A percentile compares a stretch with the other conserved stretches of the same genome.
Evolutionary conservation across 148 eudicot genomes (phyloP).

Genomic region (Selenicereus undatus): DNA sequence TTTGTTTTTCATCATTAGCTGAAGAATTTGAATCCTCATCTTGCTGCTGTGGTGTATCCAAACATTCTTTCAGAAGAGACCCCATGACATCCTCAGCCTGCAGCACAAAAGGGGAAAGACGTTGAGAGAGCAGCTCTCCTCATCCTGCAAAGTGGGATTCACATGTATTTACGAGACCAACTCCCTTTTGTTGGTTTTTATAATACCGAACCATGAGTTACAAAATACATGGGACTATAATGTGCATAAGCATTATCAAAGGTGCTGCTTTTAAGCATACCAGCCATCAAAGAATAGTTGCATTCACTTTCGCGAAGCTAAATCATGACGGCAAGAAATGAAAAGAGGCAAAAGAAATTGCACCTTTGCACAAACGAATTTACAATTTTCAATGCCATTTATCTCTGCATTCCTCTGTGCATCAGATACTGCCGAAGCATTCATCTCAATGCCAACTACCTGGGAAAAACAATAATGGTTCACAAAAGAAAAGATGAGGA

Average conservation of each 20-base stretch:
- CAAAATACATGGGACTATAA: background rate
- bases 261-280: background rate
- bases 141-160: background rate
- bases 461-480: conserved; percentile 28
- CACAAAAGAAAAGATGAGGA: background rate
- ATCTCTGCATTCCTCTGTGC: conserved; percentile 90
- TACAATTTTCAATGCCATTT: conserved; percentile 85
- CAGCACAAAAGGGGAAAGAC: background rate
- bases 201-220: background rate
- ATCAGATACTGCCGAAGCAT: conserved; percentile 93
- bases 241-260: background rate
- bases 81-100: conserved; percentile 90
- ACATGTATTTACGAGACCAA: background rate
- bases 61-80: conserved; percentile 67
- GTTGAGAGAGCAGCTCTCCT: background rate
- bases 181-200: background rate
- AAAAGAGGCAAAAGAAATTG: conserved; percentile 9
- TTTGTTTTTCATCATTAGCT: conserved; percentile 33
- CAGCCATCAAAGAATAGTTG: background rate
- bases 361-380: conserved; percentile 88
- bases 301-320: background rate
- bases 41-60: conserved; percentile 33
- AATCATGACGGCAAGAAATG: background rate
- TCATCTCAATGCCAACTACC: conserved; percentile 99
- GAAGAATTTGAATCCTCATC: conserved; percentile 32